Evolutionary conservation across 352 stramenopile genomes (phyloP).

Genomic region (Globisporangium recalcitrans): DNA sequence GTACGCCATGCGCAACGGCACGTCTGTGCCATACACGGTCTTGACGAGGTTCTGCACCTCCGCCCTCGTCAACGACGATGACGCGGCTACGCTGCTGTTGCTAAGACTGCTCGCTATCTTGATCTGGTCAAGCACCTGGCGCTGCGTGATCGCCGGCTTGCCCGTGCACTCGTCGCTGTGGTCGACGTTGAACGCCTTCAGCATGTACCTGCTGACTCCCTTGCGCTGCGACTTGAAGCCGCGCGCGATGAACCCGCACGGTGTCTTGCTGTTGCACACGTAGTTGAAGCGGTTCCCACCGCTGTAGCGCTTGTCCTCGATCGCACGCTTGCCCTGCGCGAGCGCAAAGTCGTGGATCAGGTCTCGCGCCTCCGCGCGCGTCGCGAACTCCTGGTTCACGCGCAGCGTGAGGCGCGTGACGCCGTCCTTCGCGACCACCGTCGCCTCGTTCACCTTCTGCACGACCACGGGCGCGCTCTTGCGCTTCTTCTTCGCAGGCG

Average conservation of each 20-base stretch:
- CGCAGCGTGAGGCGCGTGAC: conserved; percentile 31
- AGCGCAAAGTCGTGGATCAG: conserved; percentile 48
- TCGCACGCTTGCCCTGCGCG: conserved; percentile 38
- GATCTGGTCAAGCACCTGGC: conserved; percentile 22
- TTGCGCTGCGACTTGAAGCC: not conserved
- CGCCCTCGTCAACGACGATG: conserved; percentile 19
- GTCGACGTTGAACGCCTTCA: conserved; percentile 25
- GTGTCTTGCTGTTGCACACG: conserved; percentile 36
- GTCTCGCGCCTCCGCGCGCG: conserved; percentile 21
- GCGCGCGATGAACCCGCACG: conserved; percentile 34
- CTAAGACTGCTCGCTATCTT: not conserved
- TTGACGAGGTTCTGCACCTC: conserved; percentile 34
- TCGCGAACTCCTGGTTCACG: conserved; percentile 27
- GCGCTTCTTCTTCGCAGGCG: too few species aligned
- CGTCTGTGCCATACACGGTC: conserved; percentile 27
- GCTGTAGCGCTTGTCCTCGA: conserved; percentile 29
- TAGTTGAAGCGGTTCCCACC: conserved; percentile 38
- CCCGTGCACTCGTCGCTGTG: too few species aligned
- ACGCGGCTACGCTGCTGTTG: not conserved
- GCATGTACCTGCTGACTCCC: too few species aligned
- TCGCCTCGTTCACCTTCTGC: not conserved
- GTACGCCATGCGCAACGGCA: conserved; percentile 28
- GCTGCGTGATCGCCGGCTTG: conserved; percentile 20
- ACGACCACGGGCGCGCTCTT: too few species aligned
- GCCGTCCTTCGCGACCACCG: conserved; percentile 13